A percentile compares a stretch with the other conserved stretches of the same genome.
phyloP scores from a whole-genome alignment of 1,139 yeast species.

The Saccharomyces hybrid region DNA sequence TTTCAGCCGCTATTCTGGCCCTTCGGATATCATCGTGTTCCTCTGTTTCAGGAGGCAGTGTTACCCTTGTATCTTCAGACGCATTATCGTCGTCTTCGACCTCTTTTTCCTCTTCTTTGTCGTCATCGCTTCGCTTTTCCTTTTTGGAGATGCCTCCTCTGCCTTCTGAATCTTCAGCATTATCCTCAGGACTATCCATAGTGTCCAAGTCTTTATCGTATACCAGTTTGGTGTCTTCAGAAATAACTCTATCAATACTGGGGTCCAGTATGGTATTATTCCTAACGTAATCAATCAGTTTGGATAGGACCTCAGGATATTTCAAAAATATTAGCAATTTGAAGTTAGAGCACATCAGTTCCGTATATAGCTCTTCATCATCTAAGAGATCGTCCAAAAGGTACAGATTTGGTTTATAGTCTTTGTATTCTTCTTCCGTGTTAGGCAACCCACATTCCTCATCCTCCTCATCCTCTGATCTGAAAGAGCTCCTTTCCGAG shows the following conservation, averaged over 20 bases:
- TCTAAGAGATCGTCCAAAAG: slow-evolving; percentile 66
- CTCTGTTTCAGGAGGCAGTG: slow-evolving; percentile 35
- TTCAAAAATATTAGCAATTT: slow-evolving; percentile 74
- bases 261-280: slow-evolving; percentile 31
- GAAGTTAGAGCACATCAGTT: slow-evolving; percentile 74
- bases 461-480: slow-evolving; percentile 16
- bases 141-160: slow-evolving; percentile 6
- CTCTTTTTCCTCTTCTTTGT: slow-evolving; percentile 17
- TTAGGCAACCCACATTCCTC: slow-evolving; percentile 27
- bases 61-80: slow-evolving; percentile 28
- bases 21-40: slow-evolving; percentile 51
- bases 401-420: slow-evolving; percentile 33
- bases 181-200: slow-evolving; percentile 39
- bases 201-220: slow-evolving; percentile 17
- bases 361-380: slow-evolving; percentile 81
- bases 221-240: slow-evolving; percentile 19
- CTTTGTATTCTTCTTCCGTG: slow-evolving; percentile 27
- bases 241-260: slow-evolving; percentile 16
- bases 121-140: slow-evolving; percentile 4
- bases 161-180: slow-evolving; percentile 36
- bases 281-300: slow-evolving; percentile 62
- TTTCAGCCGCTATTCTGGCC: too few relatives aligned
- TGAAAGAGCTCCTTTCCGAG: slow-evolving; percentile 4
- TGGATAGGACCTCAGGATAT: slow-evolving; percentile 58
- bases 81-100: slow-evolving; percentile 27